These are phyloP conservation scores for Kodamaea hsintzibuensis DNA, from an alignment of 805 yeast species.

Conservation along the genomic window DNA sequence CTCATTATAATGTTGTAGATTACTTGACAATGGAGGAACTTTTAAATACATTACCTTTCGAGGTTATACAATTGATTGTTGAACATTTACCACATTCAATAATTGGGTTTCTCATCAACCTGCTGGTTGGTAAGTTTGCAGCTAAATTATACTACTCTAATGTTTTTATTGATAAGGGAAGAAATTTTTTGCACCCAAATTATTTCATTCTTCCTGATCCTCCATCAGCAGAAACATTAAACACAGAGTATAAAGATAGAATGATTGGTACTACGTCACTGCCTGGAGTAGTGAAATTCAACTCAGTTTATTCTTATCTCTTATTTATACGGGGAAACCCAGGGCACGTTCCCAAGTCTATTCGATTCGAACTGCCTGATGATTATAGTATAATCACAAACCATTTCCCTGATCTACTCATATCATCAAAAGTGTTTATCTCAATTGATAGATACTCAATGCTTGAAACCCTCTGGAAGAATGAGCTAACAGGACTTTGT, in stretches of 20 bases:
- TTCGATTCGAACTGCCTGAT: neutral
- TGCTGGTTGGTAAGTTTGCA: neutral
- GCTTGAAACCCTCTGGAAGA: neutral
- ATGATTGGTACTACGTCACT: neutral
- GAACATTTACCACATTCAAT: neutral
- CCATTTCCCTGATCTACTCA: neutral
- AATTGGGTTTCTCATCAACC: neutral
- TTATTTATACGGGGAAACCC: neutral
- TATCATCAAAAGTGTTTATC: neutral
- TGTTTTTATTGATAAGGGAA: neutral
- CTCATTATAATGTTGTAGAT: neutral
- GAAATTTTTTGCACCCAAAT: conserved; percentile 1
- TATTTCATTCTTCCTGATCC: neutral
- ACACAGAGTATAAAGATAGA: neutral
- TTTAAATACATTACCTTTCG: neutral
- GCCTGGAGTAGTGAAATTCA: neutral
- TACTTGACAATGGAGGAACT: neutral
- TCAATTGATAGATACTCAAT: neutral
- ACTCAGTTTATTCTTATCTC: neutral
- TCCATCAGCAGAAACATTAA: neutral
- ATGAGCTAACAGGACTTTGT: neutral
- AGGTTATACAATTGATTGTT: neutral
- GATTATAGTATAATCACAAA: neutral
- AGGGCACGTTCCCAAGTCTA: neutral
- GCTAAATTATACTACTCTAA: neutral